Evolutionary conservation across 441 rosid species (phyloP).

Genomic region (Jatropha podagrica): DNA sequence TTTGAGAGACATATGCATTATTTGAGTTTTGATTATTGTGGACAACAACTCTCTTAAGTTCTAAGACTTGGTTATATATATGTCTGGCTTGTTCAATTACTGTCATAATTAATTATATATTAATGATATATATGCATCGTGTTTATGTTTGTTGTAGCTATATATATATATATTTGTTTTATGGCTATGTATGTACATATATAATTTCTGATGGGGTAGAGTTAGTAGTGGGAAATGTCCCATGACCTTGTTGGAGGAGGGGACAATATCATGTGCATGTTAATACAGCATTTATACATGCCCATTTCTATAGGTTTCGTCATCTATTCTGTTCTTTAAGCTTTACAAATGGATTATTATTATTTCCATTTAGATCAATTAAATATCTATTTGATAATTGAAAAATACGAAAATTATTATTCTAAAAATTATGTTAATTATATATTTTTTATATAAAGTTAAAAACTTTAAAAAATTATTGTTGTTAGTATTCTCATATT

Average conservation of each 20-base stretch:
- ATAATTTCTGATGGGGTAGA: conserved; percentile 2
- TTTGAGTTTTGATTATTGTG: conserved; percentile 1
- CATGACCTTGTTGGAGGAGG: conserved; percentile 27
- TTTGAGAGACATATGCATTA: not conserved
- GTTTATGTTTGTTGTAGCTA: too few species aligned
- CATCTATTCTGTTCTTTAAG: not conserved
- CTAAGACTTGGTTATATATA: conserved; percentile 16
- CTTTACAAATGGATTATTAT: too few species aligned
- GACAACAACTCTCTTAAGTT: conserved; percentile 16
- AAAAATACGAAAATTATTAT: too few species aligned
- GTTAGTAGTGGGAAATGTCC: conserved; percentile 15
- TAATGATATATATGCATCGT: too few species aligned
- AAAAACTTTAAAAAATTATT: too few species aligned
- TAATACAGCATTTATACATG: conserved; percentile 38
- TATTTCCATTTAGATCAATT: too few species aligned
- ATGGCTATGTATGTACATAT: not conserved
- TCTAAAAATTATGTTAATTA: too few species aligned
- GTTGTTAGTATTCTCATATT: too few species aligned
- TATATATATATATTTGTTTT: not conserved
- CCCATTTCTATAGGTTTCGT: conserved; percentile 24
- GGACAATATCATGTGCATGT: conserved; percentile 43
- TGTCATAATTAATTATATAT: not conserved
- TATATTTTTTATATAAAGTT: too few species aligned
- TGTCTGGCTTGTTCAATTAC: conserved; percentile 13
- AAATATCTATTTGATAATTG: too few species aligned